Conservation (phyloP, 2,329 filamentous ascomycete genomes). For the Sclerotinia sclerotiorum region DNA sequence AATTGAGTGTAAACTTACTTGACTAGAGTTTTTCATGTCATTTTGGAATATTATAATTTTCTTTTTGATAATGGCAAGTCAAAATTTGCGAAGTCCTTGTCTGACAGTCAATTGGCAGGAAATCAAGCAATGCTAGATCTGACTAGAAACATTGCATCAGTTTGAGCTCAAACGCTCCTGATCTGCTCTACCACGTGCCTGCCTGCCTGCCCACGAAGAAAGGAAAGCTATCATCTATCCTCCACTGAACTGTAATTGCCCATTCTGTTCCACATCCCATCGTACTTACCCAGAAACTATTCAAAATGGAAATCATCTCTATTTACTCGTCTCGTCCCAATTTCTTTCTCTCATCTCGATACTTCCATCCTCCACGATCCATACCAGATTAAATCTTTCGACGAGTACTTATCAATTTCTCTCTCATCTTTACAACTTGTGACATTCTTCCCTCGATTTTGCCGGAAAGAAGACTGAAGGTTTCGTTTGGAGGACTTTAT, state of each 20-base stretch:
- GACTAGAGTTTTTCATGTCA: too few relatives aligned
- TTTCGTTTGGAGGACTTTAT: background rate
- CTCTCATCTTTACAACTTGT: background rate
- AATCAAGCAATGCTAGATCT: background rate
- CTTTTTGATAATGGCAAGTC: too few relatives aligned
- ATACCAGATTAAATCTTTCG: background rate
- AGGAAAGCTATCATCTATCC: background rate
- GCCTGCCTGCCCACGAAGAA: background rate
- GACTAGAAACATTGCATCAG: background rate
- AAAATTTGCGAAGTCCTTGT: too few relatives aligned
- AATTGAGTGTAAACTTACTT: too few relatives aligned
- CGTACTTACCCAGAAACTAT: background rate
- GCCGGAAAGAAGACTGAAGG: background rate
- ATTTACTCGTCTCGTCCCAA: background rate
- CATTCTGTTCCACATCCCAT: background rate
- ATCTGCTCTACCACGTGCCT: background rate
- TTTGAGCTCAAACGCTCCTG: background rate
- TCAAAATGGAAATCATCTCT: background rate
- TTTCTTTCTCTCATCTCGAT: background rate
- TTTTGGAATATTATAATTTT: too few relatives aligned
- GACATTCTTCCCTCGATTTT: background rate
- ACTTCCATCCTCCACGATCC: background rate
- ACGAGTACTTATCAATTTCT: background rate
- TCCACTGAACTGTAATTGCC: background rate
- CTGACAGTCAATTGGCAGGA: too few relatives aligned